These are phyloP conservation scores for Inga leiocalycina DNA, from an alignment of 306 rosid genomes.

Conservation along the genomic window DNA sequence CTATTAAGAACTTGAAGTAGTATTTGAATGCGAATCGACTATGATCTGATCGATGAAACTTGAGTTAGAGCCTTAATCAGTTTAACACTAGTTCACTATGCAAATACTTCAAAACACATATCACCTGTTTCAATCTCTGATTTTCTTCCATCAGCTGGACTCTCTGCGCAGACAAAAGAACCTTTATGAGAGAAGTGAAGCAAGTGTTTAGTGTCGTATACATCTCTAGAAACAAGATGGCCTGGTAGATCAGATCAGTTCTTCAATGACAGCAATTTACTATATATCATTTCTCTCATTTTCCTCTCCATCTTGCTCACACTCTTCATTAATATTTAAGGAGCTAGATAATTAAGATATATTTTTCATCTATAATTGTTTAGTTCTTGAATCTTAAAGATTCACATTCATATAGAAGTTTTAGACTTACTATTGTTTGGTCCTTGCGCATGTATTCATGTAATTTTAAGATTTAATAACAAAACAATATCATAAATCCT, in stretches of 20 bases:
- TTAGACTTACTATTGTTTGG: neutral
- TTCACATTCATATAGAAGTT: neutral
- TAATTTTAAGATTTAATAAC: neutral
- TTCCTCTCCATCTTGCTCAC: neutral
- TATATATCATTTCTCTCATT: neutral
- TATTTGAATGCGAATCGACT: neutral
- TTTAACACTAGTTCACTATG: neutral
- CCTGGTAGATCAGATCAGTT: neutral
- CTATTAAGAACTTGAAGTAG: too few relatives aligned
- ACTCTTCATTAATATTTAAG: too few relatives aligned
- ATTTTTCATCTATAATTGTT: neutral
- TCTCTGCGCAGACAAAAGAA: neutral
- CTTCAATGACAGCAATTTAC: neutral
- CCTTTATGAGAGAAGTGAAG: neutral
- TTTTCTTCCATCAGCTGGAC: neutral
- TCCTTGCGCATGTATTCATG: neutral
- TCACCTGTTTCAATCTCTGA: conserved; percentile 15
- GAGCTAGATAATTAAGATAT: neutral
- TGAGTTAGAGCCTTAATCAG: neutral
- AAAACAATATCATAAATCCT: neutral
- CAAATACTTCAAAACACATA: neutral
- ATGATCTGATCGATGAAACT: neutral
- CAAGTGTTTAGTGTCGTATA: neutral
- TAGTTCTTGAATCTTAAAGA: neutral
- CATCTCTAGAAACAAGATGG: neutral